phyloP scores from a whole-genome alignment of 2,329 filamentous ascomycete genomes.

The Colletotrichum simmondsii region DNA sequence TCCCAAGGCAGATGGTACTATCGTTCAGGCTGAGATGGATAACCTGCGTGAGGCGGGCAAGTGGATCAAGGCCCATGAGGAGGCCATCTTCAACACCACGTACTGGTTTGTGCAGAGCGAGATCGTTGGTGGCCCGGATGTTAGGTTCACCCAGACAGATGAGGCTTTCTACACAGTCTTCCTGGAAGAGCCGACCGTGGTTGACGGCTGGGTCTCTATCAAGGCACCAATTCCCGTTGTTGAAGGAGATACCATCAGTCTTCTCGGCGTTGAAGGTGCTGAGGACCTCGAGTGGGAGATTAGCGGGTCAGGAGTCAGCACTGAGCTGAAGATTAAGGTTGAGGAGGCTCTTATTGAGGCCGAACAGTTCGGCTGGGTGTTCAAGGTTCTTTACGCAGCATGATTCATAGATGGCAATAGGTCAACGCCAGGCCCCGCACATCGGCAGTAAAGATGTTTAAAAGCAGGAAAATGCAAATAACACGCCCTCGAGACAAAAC shows the following conservation, averaged over 20 bases:
- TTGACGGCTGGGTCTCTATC: conserved; percentile 49
- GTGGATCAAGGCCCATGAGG: conserved; percentile 64
- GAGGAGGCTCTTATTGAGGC: conserved; percentile 43
- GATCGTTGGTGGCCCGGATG: conserved; percentile 42
- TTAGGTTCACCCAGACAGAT: conserved; percentile 62
- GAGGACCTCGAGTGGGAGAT: conserved; percentile 28
- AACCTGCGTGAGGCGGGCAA: conserved; percentile 61
- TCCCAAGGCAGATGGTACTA: conserved; percentile 64
- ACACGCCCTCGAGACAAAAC: background rate
- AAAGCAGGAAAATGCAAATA: background rate
- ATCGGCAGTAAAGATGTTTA: background rate
- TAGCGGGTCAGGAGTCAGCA: conserved; percentile 29
- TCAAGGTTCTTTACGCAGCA: conserved; percentile 39
- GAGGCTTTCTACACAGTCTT: conserved; percentile 64
- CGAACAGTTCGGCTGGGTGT: conserved; percentile 52
- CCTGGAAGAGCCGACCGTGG: conserved; percentile 49
- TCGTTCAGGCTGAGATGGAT: conserved; percentile 58
- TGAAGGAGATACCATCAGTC: conserved; percentile 50
- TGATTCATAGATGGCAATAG: background rate
- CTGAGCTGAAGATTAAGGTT: conserved; percentile 35
- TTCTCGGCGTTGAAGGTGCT: conserved; percentile 53
- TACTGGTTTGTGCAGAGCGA: conserved; percentile 63
- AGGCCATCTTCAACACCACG: conserved; percentile 68
- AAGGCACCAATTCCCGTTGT: conserved; percentile 57
- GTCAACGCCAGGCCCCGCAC: background rate